These are phyloP conservation scores for Daldinia loculata DNA, from an alignment of 495 filamentous ascomycete genomes.

Conservation along the genomic window DNA sequence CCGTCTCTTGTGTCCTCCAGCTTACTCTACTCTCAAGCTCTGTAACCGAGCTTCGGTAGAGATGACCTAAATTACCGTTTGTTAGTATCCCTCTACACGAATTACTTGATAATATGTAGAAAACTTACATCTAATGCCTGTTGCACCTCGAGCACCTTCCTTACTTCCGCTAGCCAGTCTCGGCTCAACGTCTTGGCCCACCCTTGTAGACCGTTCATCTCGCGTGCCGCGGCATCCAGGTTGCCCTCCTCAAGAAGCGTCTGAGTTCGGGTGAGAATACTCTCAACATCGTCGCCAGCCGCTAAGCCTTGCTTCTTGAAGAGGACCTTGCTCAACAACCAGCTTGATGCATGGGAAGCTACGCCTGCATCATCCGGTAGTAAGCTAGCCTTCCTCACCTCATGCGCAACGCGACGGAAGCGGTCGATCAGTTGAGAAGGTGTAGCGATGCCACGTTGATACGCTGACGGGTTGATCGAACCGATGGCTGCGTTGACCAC, in stretches of 20 bases:
- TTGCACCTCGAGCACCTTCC: constrained; percentile 90
- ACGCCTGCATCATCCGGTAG: constrained; percentile 93
- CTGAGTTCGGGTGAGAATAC: constrained; percentile 86
- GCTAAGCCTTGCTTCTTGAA: constrained; percentile 93
- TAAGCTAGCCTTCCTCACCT: constrained; percentile 92
- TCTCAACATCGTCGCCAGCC: constrained; percentile 91
- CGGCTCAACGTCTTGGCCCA: constrained; percentile 94
- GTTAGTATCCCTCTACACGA: constrained; percentile 16
- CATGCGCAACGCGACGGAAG: constrained; percentile 91
- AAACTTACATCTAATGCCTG: constrained; percentile 90
- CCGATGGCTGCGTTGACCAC: constrained; percentile 91
- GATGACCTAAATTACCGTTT: constrained; percentile 56
- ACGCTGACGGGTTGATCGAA: constrained; percentile 91
- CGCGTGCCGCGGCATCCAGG: constrained; percentile 87
- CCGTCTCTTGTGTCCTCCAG: constrained; percentile 8
- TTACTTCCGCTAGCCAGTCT: constrained; percentile 90
- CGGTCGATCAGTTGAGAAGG: constrained; percentile 87
- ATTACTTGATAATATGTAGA: constrained; percentile 3
- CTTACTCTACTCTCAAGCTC: constrained; percentile 64
- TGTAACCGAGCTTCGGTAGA: constrained; percentile 68
- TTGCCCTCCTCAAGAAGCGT: constrained; percentile 89
- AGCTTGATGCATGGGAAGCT: constrained; percentile 88
- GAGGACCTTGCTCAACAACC: constrained; percentile 86
- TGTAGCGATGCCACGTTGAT: constrained; percentile 89
- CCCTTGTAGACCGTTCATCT: constrained; percentile 90